These are phyloP conservation scores for Monilinia aucupariae DNA, from an alignment of 2,329 filamentous ascomycete genomes.

Conservation along the genomic window DNA sequence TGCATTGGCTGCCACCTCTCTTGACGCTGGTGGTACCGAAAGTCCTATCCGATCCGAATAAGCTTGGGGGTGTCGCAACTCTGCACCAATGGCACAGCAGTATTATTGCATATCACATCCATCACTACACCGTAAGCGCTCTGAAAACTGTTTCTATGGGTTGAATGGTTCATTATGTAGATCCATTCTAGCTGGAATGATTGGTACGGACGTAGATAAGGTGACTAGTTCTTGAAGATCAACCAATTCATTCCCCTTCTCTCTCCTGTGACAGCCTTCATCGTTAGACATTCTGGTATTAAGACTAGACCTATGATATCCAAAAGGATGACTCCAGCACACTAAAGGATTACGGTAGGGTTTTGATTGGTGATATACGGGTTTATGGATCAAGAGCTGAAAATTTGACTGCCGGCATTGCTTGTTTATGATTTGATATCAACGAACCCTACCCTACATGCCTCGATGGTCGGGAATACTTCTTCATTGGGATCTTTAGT, in stretches of 20 bases:
- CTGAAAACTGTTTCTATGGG: constrained; percentile 8
- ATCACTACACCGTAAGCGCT: constrained; percentile 11
- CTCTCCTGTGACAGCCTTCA: background rate
- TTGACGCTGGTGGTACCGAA: background rate
- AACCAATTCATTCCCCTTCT: constrained; percentile 12
- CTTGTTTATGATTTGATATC: constrained; percentile 4
- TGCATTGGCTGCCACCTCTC: constrained; percentile 8
- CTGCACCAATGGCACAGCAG: constrained; percentile 2
- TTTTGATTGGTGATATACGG: background rate
- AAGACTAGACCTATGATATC: background rate
- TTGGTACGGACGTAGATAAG: constrained; percentile 10
- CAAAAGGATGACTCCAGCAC: background rate
- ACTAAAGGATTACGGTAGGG: background rate
- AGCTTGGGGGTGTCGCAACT: background rate
- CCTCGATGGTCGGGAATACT: constrained; percentile 6
- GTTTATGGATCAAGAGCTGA: constrained; percentile 4
- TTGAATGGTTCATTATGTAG: background rate
- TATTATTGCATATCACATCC: constrained; percentile 9
- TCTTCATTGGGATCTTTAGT: constrained; percentile 5
- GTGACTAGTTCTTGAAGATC: constrained; percentile 5
- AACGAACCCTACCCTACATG: constrained; percentile 1
- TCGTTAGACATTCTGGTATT: background rate
- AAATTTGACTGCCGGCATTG: constrained; percentile 4
- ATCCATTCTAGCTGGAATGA: background rate
- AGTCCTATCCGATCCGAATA: constrained; percentile 12